Conservation (phyloP, 1,284 basidiomycete species). For the Ceraceosorus guamensis region DNA sequence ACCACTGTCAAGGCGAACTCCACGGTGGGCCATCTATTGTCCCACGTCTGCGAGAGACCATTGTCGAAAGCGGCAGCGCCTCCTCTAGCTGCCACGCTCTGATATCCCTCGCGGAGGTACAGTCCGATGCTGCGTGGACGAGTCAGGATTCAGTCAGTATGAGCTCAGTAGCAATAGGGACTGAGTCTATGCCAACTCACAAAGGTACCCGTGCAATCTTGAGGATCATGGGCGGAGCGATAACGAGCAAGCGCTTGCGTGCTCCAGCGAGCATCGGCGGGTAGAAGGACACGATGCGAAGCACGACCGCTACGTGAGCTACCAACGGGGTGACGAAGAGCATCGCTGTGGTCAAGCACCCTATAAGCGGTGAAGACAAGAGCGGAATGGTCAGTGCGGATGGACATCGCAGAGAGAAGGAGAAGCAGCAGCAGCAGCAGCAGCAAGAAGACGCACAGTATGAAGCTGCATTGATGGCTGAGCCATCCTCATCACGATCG, state of each 20-base stretch:
- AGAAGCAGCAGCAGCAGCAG: too few relatives aligned
- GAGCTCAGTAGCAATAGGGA: too few relatives aligned
- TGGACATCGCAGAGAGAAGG: too few relatives aligned
- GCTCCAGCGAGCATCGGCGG: constrained; percentile 20
- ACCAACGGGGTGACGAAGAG: constrained; percentile 28
- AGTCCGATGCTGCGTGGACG: too few relatives aligned
- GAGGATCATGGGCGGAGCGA: constrained; percentile 18
- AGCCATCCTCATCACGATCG: constrained; percentile 11
- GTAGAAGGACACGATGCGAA: constrained; percentile 26
- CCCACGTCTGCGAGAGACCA: constrained; percentile 12
- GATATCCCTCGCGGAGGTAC: constrained; percentile 13
- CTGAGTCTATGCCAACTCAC: too few relatives aligned
- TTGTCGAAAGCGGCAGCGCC: constrained; percentile 8
- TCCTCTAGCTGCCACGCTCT: constrained; percentile 8
- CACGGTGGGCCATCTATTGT: constrained; percentile 18
- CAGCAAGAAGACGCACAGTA: too few relatives aligned
- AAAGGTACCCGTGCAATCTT: constrained; percentile 21
- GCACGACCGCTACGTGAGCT: constrained; percentile 23
- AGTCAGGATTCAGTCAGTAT: too few relatives aligned
- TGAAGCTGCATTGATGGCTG: constrained; percentile 14
- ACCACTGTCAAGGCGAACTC: constrained; percentile 23
- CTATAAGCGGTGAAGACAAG: too few relatives aligned
- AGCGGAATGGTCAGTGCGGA: too few relatives aligned
- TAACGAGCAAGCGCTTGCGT: constrained; percentile 18
- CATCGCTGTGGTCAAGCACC: constrained; percentile 15